Conservation (phyloP, 2,329 filamentous ascomycete genomes). For the Xylariaceae sp. region DNA sequence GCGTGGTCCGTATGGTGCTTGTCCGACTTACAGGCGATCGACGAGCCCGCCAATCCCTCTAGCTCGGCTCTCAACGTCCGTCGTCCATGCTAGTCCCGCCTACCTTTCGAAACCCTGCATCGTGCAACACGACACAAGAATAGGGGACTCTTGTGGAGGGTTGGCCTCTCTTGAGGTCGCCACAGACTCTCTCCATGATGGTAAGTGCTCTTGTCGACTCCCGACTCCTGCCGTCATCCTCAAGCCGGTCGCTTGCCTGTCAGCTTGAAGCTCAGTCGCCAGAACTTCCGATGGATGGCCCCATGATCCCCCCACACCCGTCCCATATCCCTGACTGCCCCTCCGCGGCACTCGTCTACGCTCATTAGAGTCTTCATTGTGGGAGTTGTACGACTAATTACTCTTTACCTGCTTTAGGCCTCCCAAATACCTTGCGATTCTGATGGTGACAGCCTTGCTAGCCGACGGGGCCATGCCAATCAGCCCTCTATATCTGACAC, state of each 20-base stretch:
- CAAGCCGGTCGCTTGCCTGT: conserved; percentile 1
- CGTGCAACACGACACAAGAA: conserved; percentile 26
- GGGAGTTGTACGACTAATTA: conserved; percentile 17
- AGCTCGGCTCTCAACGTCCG: conserved; percentile 5
- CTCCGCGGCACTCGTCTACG: conserved; percentile 3
- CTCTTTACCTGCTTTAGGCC: conserved; percentile 39
- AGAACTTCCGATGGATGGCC: conserved; percentile 1
- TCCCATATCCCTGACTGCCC: conserved; percentile 3
- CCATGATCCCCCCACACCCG: not conserved
- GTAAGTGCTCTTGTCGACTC: conserved; percentile 21
- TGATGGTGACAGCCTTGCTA: conserved; percentile 50
- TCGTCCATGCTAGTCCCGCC: conserved; percentile 29
- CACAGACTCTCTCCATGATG: conserved; percentile 30
- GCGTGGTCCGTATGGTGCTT: too few species aligned
- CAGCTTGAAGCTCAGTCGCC: conserved; percentile 4
- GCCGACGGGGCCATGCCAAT: conserved; percentile 52
- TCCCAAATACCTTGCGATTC: conserved; percentile 53
- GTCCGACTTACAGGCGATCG: conserved; percentile 7
- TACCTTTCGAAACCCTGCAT: conserved; percentile 24
- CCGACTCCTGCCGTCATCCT: not conserved
- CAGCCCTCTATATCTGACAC: conserved; percentile 74
- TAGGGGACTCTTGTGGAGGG: conserved; percentile 25
- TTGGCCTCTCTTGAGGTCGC: conserved; percentile 28
- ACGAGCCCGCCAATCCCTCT: conserved; percentile 5
- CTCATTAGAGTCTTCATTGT: not conserved